Evolutionary conservation across 768 basidiomycete species (phyloP).

Genomic region (Podaxis sp.): DNA sequence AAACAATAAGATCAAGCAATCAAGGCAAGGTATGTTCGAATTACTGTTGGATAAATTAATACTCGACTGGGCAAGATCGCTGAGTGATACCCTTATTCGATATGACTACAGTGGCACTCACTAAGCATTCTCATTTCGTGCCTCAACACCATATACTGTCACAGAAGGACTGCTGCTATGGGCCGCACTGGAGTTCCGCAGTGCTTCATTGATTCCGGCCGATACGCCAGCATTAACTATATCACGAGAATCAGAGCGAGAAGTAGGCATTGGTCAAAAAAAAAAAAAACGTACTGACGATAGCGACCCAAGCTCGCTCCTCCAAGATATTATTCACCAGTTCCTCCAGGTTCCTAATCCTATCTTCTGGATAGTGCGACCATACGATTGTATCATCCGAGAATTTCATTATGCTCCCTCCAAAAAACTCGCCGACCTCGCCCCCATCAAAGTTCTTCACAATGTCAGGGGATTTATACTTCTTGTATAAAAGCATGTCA

Average conservation of each 20-base stretch:
- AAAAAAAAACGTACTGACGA: constrained; percentile 43
- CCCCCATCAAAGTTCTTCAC: constrained; percentile 64
- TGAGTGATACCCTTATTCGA: not conserved
- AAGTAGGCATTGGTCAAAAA: not conserved
- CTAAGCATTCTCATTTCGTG: constrained; percentile 33
- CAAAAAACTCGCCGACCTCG: constrained; percentile 41
- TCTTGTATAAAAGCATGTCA: constrained; percentile 21
- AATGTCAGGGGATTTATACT: not conserved
- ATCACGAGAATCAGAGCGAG: not conserved
- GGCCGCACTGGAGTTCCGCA: constrained; percentile 37
- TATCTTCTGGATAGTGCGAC: no score
- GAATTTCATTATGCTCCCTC: constrained; percentile 26
- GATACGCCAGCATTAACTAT: constrained; percentile 44
- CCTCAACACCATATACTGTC: constrained; percentile 37
- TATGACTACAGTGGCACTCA: constrained; percentile 29
- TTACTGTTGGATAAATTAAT: not conserved
- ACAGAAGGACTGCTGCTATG: constrained; percentile 47
- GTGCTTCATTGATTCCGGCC: constrained; percentile 32
- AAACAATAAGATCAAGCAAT: no score
- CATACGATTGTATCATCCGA: constrained; percentile 36
- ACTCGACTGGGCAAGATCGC: not conserved
- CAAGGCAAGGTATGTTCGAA: not conserved
- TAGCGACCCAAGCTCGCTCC: constrained; percentile 53
- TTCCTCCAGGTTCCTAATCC: no score
- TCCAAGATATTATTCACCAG: constrained; percentile 46